Evolutionary conservation across 2,329 filamentous ascomycete species (phyloP).

Genomic region (Beauveria medogensis): DNA sequence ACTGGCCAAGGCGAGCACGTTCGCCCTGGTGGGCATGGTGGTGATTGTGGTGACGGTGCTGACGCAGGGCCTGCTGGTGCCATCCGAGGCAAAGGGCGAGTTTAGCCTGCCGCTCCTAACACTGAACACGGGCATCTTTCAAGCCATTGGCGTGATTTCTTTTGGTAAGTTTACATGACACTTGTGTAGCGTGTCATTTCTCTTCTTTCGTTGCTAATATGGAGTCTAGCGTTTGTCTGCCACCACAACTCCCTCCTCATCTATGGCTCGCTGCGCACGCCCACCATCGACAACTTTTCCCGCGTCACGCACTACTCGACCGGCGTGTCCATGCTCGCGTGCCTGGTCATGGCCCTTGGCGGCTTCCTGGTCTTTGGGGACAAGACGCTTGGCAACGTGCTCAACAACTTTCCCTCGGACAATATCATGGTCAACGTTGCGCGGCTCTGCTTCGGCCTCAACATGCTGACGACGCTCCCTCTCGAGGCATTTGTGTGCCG

Average conservation of each 20-base stretch:
- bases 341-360: constrained; percentile 75
- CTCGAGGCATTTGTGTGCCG: constrained; percentile 96
- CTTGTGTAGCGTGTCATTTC: neutral
- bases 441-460: constrained; percentile 89
- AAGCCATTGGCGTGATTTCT: constrained; percentile 95
- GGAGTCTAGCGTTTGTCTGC: constrained; percentile 51
- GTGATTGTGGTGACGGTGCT: constrained; percentile 84
- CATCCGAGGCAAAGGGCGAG: constrained; percentile 61
- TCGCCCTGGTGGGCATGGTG: constrained; percentile 87
- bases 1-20: constrained; percentile 90
- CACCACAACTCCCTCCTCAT: constrained; percentile 97
- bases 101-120: constrained; percentile 63
- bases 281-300: constrained; percentile 91
- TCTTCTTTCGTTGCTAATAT: neutral
- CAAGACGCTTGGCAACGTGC: constrained; percentile 84
- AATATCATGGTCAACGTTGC: constrained; percentile 94
- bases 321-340: constrained; percentile 81
- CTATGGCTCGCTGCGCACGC: constrained; percentile 88
- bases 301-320: constrained; percentile 92
- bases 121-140: constrained; percentile 84
- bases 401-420: constrained; percentile 92
- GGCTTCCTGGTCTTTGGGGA: constrained; percentile 93
- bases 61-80: constrained; percentile 70
- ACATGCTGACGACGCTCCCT: constrained; percentile 96
- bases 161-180: constrained; percentile 57